Conservation (phyloP, 352 stramenopile genomes). For the Phytophthora palmivora region DNA sequence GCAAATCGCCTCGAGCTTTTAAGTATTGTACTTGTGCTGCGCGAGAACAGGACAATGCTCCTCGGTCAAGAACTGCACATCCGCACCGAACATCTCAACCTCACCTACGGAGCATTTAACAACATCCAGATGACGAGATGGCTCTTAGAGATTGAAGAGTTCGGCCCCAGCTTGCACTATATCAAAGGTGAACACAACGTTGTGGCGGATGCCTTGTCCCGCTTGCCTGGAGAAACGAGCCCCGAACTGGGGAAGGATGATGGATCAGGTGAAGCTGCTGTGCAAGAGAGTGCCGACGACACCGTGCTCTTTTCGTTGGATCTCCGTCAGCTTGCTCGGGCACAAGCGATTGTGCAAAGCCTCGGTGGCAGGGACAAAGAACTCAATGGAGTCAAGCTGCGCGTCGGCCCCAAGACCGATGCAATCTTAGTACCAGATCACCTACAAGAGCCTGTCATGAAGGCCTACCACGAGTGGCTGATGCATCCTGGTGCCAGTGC, state of each 20-base stretch:
- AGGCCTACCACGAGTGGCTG: conserved; percentile 9
- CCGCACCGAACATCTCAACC: conserved; percentile 21
- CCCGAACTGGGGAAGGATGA: not conserved
- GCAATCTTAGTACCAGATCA: not conserved
- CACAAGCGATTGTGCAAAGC: not conserved
- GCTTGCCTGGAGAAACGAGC: not conserved
- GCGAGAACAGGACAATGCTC: conserved; percentile 3
- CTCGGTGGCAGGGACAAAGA: not conserved
- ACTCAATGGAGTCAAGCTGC: conserved; percentile 8
- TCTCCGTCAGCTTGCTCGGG: not conserved
- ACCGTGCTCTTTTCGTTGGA: not conserved
- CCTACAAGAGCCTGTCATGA: conserved; percentile 1
- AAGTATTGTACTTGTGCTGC: conserved; percentile 6
- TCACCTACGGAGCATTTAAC: conserved; percentile 10
- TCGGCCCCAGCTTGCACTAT: conserved; percentile 2
- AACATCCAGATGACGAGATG: conserved; percentile 16
- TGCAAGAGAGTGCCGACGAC: too few relatives aligned
- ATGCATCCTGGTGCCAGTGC: conserved; percentile 1
- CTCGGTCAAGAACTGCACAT: conserved; percentile 11
- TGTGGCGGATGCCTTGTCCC: conserved; percentile 9
- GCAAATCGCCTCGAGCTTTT: conserved; percentile 3
- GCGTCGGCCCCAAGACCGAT: not conserved
- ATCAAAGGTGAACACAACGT: conserved; percentile 13
- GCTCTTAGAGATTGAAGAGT: conserved; percentile 16
- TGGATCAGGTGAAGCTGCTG: too few relatives aligned